phyloP scores from a whole-genome alignment of 2,329 filamentous ascomycete genomes.

The Geosmithia flava region DNA sequence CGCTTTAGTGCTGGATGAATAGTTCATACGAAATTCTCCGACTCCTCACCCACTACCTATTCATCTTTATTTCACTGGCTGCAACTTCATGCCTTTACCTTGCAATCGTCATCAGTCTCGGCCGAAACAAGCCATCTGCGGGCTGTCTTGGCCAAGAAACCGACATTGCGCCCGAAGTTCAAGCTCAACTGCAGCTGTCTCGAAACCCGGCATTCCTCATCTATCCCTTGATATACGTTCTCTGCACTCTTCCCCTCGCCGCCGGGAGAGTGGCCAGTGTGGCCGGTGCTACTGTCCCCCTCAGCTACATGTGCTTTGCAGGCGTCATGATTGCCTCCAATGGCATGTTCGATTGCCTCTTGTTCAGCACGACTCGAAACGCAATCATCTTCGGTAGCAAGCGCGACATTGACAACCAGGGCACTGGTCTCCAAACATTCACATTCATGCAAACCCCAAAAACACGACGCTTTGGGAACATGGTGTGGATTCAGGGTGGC shows the following conservation, averaged over 20 bases:
- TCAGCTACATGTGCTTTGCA: constrained; percentile 45
- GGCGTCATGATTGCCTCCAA: constrained; percentile 46
- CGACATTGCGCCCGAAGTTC: constrained; percentile 3
- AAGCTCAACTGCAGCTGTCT: constrained; percentile 7
- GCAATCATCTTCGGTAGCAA: constrained; percentile 34
- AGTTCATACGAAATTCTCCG: constrained; percentile 38
- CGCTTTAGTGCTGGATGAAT: constrained; percentile 53
- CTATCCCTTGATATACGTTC: constrained; percentile 56
- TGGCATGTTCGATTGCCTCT: constrained; percentile 39
- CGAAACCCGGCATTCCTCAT: constrained; percentile 46
- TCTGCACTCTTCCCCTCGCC: constrained; percentile 57
- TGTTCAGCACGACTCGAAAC: constrained; percentile 39
- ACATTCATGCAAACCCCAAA: constrained; percentile 30
- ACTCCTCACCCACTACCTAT: constrained; percentile 51
- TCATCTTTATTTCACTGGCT: constrained; percentile 38
- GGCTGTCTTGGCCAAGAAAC: neutral
- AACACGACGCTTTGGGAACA: constrained; percentile 25
- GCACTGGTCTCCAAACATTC: constrained; percentile 39
- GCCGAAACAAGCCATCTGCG: constrained; percentile 8
- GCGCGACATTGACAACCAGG: constrained; percentile 23
- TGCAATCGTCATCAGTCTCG: constrained; percentile 25
- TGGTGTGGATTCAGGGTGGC: constrained; percentile 22
- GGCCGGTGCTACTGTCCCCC: constrained; percentile 35
- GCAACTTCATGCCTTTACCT: constrained; percentile 25
- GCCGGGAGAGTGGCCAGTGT: constrained; percentile 52